Percentiles rank a stretch among this genome's conserved stretches.
phyloP scores from a whole-genome alignment of 164 flowering plant genomes.

The Magnolia officinalis region DNA sequence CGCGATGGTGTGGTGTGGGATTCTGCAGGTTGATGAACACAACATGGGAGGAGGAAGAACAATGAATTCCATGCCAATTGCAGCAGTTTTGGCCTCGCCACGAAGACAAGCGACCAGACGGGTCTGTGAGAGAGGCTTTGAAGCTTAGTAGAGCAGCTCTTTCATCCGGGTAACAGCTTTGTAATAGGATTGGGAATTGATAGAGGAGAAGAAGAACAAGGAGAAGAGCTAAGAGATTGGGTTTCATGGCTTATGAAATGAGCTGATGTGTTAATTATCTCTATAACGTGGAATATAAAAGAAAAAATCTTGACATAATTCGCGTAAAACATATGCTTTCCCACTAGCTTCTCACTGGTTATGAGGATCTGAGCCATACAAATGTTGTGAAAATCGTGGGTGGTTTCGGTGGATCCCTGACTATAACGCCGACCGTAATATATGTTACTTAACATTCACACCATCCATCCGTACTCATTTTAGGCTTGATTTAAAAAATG shows the following conservation, averaged over 20 bases:
- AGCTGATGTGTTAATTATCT: no score
- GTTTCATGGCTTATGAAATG: conserved; percentile 8
- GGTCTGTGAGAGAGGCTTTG: conserved; percentile 16
- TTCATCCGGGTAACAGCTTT: conserved; percentile 13
- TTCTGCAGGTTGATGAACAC: conserved; percentile 8
- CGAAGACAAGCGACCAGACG: conserved; percentile 14
- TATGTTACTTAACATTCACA: no score
- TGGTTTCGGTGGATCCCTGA: no score
- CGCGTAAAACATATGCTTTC: no score
- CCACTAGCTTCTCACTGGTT: no score
- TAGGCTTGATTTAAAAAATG: no score
- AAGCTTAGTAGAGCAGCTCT: conserved; percentile 18
- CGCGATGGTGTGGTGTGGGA: conserved; percentile 3
- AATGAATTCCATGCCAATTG: conserved; percentile 21
- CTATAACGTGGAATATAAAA: no score
- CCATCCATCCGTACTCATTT: no score
- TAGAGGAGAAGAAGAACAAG: not conserved
- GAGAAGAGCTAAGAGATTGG: not conserved
- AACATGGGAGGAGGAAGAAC: conserved; percentile 16
- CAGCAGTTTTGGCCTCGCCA: conserved; percentile 23
- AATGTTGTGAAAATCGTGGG: no score
- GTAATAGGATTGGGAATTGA: not conserved
- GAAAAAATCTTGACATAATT: no score
- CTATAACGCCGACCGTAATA: no score
- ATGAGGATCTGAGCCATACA: no score